Percentiles rank a stretch among this genome's conserved stretches.
Evolutionary conservation across 371 early-diverging fungal genomes (phyloP).

Genomic region (Mortierella sp.): DNA sequence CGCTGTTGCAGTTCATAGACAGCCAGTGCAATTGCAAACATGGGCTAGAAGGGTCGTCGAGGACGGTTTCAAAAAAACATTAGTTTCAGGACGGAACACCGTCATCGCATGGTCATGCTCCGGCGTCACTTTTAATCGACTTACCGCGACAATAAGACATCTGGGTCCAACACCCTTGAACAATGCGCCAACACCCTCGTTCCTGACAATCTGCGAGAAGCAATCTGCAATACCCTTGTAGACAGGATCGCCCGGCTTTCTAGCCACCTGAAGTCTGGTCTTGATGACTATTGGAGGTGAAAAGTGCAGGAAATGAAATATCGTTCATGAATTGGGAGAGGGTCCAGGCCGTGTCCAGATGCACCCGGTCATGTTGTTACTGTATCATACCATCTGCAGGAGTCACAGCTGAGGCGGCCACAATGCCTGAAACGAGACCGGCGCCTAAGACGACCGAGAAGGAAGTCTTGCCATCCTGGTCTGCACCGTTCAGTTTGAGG

Average conservation of each 20-base stretch:
- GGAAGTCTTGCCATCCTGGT: conserved; percentile 73
- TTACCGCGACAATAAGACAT: conserved; percentile 55
- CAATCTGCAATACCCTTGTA: conserved; percentile 92
- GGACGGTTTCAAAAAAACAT: too few relatives aligned
- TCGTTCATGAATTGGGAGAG: too few relatives aligned
- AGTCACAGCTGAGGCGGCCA: conserved; percentile 96
- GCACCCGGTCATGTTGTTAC: neutral
- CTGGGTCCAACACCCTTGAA: conserved; percentile 87
- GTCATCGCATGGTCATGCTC: too few relatives aligned
- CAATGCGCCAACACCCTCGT: conserved; percentile 95
- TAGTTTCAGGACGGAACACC: neutral
- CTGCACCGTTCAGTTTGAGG: conserved; percentile 90
- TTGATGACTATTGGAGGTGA: conserved; percentile 81
- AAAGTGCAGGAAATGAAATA: neutral
- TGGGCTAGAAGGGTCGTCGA: conserved; percentile 60
- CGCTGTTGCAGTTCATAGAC: conserved; percentile 74
- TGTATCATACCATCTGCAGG: conserved; percentile 81
- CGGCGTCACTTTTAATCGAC: neutral
- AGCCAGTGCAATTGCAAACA: conserved; percentile 82
- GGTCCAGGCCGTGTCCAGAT: neutral
- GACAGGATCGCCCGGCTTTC: conserved; percentile 86
- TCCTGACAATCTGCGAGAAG: conserved; percentile 83
- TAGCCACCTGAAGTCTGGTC: conserved; percentile 96
- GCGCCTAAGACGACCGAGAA: conserved; percentile 85
- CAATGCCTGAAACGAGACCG: conserved; percentile 97